phyloP scores from a whole-genome alignment of 805 yeast species.

The Pichia kluyveri region DNA sequence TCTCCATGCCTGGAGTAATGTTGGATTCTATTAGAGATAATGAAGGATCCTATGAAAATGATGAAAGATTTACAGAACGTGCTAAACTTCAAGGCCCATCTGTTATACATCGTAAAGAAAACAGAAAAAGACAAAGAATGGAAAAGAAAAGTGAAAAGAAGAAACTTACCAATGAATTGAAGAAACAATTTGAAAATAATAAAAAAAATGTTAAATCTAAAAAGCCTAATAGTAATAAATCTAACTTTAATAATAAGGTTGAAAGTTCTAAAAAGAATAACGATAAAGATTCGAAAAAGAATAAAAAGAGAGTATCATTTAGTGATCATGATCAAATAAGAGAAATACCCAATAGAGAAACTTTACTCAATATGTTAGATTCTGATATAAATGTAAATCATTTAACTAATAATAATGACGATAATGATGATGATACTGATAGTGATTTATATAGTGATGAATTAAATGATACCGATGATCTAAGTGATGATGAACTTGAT shows the following conservation, averaged over 20 bases:
- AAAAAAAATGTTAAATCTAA: neutral
- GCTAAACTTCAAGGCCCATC: slow-evolving; percentile 14
- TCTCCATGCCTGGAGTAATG: slow-evolving; percentile 34
- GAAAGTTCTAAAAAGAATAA: neutral
- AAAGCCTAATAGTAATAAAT: neutral
- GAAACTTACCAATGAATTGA: neutral
- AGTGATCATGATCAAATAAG: slow-evolving; percentile 12
- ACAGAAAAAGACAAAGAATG: slow-evolving; percentile 29
- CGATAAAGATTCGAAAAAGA: slow-evolving; percentile 3
- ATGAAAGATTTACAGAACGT: slow-evolving; percentile 23
- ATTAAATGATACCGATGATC: slow-evolving; percentile 6
- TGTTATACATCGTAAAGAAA: slow-evolving; percentile 26
- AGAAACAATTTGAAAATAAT: neutral
- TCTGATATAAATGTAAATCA: neutral
- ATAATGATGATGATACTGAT: neutral
- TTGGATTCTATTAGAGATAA: slow-evolving; percentile 31
- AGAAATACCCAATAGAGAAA: slow-evolving; percentile 8
- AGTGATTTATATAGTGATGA: slow-evolving; percentile 5
- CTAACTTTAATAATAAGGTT: neutral
- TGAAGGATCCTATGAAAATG: slow-evolving; percentile 27
- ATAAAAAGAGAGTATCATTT: slow-evolving; percentile 15
- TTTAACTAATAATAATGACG: neutral
- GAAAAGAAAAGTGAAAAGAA: slow-evolving; percentile 25
- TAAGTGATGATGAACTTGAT: slow-evolving; percentile 11
- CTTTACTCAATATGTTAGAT: neutral